Evolutionary conservation across 176 grass and related monocot species (phyloP), one percentile per base, ranked within the genome.

Genomic region (Phyllostachys edulis): DNA sequence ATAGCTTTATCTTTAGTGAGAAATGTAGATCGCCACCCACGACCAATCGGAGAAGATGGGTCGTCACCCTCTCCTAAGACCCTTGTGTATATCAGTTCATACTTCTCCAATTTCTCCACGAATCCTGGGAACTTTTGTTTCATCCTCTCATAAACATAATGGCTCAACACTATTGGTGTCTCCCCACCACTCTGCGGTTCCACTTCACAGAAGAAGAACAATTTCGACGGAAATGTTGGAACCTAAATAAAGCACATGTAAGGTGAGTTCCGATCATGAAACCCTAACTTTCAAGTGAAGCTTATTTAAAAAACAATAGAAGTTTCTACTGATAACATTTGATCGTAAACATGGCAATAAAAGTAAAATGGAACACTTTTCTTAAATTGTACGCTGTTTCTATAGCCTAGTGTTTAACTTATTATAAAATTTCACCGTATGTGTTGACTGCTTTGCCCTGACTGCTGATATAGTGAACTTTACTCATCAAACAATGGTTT

Each of bases 21-120:
- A 84, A 99, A 99, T 50, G 96, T 99, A 0, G 96, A 99, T 9
- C 94, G 93, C 96, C 96, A 99, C 54, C 96, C 96, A 34, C 96
- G 96, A 17, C 96, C 96, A 0, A 99, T 99, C 2, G 96, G 93
- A 51, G 93, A 99, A 37, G 96, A 99, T n/a, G 89, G 93, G 16
- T 96, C 93, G 20, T 99, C 93, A 34, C 93, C 91, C 78, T 96
- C 93, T 36, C 93, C 96, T 59, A 96, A 84, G 29, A 99, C 61
- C 75, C 91, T 92, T 1, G 88, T 94, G 38, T 99, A 99, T 61
- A 99, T 76, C 40, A 99, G 67, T 1, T 88, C 96, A 7, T 92
- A 20, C 71, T 90, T 83, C 52, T 99, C 93, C 81, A 99, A 71
- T 47, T 93, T 95, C 29, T 92, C 89, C 21, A 99, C 96, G 67